Evolutionary conservation across 176 grass and related monocot species (phyloP).

Genomic region (Triticum dicoccoides): DNA sequence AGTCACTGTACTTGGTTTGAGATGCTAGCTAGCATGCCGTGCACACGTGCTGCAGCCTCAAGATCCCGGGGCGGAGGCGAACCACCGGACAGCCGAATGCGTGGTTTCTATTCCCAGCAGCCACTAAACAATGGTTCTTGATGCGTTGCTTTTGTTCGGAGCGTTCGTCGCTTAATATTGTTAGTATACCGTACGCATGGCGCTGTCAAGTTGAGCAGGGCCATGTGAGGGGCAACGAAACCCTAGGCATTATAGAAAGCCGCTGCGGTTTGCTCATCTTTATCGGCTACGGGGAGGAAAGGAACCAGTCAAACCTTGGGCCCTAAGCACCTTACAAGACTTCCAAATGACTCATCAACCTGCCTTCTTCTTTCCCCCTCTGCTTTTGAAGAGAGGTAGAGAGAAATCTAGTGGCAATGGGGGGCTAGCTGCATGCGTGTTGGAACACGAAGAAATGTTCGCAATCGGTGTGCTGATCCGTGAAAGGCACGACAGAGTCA

Average conservation of each 20-base stretch:
- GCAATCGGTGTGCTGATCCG: neutral
- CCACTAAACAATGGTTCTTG: neutral
- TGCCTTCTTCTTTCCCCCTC: neutral
- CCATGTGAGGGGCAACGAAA: slow-evolving; percentile 28
- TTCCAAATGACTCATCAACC: neutral
- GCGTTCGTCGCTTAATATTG: neutral
- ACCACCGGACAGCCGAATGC: neutral
- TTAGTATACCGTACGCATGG: neutral
- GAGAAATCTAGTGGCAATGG: neutral
- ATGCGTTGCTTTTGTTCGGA: neutral
- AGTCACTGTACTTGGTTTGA: neutral
- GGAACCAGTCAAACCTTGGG: slow-evolving; percentile 30
- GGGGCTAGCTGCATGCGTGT: neutral
- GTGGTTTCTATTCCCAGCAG: neutral
- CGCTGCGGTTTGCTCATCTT: neutral
- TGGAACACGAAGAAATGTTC: neutral
- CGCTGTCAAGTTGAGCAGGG: neutral
- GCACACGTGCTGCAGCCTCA: slow-evolving; percentile 12
- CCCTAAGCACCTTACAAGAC: slow-evolving; percentile 18
- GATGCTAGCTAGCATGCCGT: neutral
- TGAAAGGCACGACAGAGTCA: neutral
- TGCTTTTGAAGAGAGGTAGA: neutral
- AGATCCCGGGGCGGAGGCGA: slow-evolving; percentile 8
- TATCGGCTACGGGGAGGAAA: neutral
- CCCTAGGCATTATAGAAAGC: neutral